Evolutionary conservation across 1,284 basidiomycete species (phyloP).

Genomic region (Irpex lacteus): DNA sequence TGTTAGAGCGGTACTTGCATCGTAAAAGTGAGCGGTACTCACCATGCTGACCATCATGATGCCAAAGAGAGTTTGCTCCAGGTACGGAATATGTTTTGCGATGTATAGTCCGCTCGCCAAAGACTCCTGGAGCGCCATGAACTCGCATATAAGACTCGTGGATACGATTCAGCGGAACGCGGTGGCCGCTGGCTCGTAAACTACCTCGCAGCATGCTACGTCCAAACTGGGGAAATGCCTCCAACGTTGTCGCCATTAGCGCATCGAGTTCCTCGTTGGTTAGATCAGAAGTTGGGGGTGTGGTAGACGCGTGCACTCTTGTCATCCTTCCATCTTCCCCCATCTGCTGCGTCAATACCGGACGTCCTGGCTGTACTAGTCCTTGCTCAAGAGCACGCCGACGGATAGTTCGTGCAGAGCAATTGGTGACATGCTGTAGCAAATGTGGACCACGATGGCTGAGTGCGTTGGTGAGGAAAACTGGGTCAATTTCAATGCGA

Average conservation of each 20-base stretch:
- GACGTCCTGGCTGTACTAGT: slow-evolving; percentile 26
- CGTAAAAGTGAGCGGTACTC: slow-evolving; percentile 2
- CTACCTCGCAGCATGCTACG: slow-evolving; percentile 23
- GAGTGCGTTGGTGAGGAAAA: slow-evolving; percentile 25
- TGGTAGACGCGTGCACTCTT: too few species aligned
- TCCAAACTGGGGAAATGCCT: slow-evolving; percentile 23
- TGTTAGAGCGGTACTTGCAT: background rate
- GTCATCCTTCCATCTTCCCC: too few species aligned
- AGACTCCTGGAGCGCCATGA: slow-evolving; percentile 16
- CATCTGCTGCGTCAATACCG: slow-evolving; percentile 19
- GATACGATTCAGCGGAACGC: slow-evolving; percentile 15
- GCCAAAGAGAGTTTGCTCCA: slow-evolving; percentile 27
- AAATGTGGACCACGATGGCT: slow-evolving; percentile 24
- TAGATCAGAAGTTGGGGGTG: slow-evolving; percentile 3
- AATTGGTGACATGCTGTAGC: slow-evolving; percentile 22
- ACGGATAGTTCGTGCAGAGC: slow-evolving; percentile 26
- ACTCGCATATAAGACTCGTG: slow-evolving; percentile 17
- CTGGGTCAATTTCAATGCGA: slow-evolving; percentile 26
- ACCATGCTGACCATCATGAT: slow-evolving; percentile 35
- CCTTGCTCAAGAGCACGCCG: slow-evolving; percentile 29
- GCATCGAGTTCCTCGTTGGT: slow-evolving; percentile 21
- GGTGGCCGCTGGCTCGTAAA: slow-evolving; percentile 14
- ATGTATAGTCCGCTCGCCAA: slow-evolving; percentile 18
- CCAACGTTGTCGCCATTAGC: slow-evolving; percentile 16
- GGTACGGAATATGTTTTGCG: slow-evolving; percentile 23